A percentile compares a stretch with the other conserved stretches of the same genome.
phyloP scores from a whole-genome alignment of 2,329 filamentous ascomycete species.

The Fusarium caatingaense region DNA sequence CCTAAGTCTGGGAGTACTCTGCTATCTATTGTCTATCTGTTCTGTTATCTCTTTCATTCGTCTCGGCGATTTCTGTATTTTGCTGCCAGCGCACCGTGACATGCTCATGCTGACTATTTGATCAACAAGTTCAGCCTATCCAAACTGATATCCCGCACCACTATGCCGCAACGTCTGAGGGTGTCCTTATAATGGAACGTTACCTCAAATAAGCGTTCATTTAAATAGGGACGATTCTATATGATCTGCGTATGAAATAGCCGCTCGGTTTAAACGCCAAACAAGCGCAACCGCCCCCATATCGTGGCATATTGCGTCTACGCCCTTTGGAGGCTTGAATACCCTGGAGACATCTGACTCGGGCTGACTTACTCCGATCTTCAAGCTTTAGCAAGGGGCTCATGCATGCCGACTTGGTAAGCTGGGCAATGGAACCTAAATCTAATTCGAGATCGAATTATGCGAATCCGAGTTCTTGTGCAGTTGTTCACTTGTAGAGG shows the following conservation, averaged over 20 bases:
- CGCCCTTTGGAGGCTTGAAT: slow-evolving; percentile 13
- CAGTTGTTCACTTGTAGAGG: background rate
- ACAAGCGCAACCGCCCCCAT: slow-evolving; percentile 26
- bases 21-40: background rate
- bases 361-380: background rate
- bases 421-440: background rate
- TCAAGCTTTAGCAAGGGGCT: slow-evolving; percentile 3
- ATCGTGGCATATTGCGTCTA: slow-evolving; percentile 5
- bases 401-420: background rate
- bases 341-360: slow-evolving; percentile 16
- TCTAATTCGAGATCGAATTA: background rate
- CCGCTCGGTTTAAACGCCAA: slow-evolving; percentile 27
- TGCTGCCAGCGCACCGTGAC: background rate
- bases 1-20: background rate
- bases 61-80: slow-evolving; percentile 3
- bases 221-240: background rate
- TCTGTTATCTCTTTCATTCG: background rate
- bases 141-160: background rate
- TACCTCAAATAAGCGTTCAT: slow-evolving; percentile 2
- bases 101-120: slow-evolving; percentile 16
- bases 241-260: background rate
- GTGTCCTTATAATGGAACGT: slow-evolving; percentile 13
- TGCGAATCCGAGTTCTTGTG: too few relatives aligned
- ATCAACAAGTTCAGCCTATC: slow-evolving; percentile 7
- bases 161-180: background rate